Percentiles rank a stretch among this genome's conserved stretches.
These are phyloP conservation scores for Yarrowia alimentaria DNA, from an alignment of 805 yeast species.

Conservation along the genomic window DNA sequence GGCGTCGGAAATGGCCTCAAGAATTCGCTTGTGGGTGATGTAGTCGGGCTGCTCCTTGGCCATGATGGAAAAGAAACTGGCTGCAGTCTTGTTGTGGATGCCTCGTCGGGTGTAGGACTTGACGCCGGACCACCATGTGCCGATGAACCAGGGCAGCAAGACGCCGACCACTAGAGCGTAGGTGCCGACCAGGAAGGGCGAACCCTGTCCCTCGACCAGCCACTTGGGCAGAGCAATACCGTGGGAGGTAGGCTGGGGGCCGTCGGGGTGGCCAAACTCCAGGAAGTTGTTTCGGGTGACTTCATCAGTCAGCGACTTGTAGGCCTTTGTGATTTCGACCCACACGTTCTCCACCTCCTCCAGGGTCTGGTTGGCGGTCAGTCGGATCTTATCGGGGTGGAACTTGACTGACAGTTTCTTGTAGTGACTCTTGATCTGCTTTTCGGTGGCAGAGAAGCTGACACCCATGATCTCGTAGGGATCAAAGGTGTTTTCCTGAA, in stretches of 20 bases:
- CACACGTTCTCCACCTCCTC: slow-evolving; percentile 71
- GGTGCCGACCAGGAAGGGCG: slow-evolving; percentile 59
- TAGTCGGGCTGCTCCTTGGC: slow-evolving; percentile 57
- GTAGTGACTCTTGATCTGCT: slow-evolving; percentile 75
- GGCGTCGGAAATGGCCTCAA: slow-evolving; percentile 61
- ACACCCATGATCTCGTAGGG: slow-evolving; percentile 87
- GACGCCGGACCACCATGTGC: slow-evolving; percentile 86
- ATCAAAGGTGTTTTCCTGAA: slow-evolving; percentile 57
- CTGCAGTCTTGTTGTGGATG: slow-evolving; percentile 80
- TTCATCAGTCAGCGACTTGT: slow-evolving; percentile 92
- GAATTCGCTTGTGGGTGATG: slow-evolving; percentile 55
- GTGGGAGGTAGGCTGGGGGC: slow-evolving; percentile 83
- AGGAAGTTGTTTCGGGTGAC: slow-evolving; percentile 74
- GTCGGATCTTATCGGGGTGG: slow-evolving; percentile 90
- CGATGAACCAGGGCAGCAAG: slow-evolving; percentile 75
- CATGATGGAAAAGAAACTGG: slow-evolving; percentile 64
- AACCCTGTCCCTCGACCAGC: slow-evolving; percentile 77
- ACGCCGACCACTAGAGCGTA: slow-evolving; percentile 75
- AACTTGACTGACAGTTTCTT: slow-evolving; percentile 81
- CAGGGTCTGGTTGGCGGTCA: slow-evolving; percentile 52
- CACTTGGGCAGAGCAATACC: slow-evolving; percentile 95
- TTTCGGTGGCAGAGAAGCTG: slow-evolving; percentile 64
- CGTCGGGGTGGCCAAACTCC: slow-evolving; percentile 96
- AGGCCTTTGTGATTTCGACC: slow-evolving; percentile 84
- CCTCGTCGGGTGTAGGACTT: slow-evolving; percentile 80